These are phyloP conservation scores for Diaporthe helianthi DNA, from an alignment of 2,329 filamentous ascomycete genomes.

Conservation along the genomic window DNA sequence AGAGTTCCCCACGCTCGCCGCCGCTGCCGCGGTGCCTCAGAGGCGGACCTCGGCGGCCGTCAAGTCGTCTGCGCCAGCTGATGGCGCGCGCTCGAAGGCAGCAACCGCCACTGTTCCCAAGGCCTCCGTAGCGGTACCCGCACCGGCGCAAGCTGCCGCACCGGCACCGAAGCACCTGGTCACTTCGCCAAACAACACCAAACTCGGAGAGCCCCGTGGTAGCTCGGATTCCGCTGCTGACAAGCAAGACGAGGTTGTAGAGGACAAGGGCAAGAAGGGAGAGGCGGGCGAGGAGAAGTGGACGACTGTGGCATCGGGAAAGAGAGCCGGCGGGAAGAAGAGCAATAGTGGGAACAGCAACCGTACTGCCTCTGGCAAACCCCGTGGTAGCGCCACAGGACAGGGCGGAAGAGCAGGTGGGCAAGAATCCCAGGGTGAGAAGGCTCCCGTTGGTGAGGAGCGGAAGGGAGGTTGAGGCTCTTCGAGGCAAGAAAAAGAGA, in stretches of 20 bases:
- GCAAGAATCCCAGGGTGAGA: neutral
- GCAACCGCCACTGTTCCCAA: neutral
- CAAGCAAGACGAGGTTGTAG: neutral
- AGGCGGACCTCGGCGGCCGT: constrained; percentile 14
- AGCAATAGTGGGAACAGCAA: neutral
- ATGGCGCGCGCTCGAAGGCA: neutral
- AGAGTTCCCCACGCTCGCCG: constrained; percentile 25
- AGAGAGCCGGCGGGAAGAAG: constrained; percentile 27
- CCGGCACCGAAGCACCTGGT: neutral
- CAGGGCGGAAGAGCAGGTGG: neutral
- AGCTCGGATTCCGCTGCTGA: neutral
- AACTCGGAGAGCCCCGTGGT: neutral
- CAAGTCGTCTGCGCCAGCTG: neutral
- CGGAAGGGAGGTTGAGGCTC: constrained; percentile 30
- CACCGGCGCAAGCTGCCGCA: too few species aligned
- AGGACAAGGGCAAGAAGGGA: neutral
- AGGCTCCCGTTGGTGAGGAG: constrained; percentile 19
- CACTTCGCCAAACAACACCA: constrained; percentile 1
- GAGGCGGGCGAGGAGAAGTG: neutral
- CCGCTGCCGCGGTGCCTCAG: constrained; percentile 17
- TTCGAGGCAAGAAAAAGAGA: too few species aligned
- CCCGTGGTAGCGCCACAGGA: neutral
- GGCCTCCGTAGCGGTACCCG: neutral
- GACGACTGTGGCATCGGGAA: constrained; percentile 25
- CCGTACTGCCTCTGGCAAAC: neutral